These are phyloP conservation scores for Sclerotinia borealis DNA, from an alignment of 2,329 filamentous ascomycete genomes.

Conservation along the genomic window DNA sequence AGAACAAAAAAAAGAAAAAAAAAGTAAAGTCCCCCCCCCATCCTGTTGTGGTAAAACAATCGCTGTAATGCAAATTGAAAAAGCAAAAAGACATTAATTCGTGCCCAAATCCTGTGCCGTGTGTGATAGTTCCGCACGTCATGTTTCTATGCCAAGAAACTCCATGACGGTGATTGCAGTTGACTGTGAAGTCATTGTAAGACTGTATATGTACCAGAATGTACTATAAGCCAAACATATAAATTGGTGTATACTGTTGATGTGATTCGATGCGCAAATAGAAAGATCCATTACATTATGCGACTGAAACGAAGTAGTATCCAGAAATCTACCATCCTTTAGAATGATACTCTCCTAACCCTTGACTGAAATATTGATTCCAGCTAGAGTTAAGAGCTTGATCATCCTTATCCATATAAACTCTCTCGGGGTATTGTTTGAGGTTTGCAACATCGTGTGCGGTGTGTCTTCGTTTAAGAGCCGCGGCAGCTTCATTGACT, in stretches of 20 bases:
- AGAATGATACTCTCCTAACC: slow-evolving; percentile 73
- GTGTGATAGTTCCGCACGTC: slow-evolving; percentile 19
- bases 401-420: slow-evolving; percentile 50
- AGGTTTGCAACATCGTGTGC: slow-evolving; percentile 87
- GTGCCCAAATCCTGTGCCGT: slow-evolving; percentile 19
- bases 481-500: slow-evolving; percentile 71
- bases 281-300: slow-evolving; percentile 24
- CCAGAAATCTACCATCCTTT: slow-evolving; percentile 65
- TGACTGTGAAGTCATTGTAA: slow-evolving; percentile 30
- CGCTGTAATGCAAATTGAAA: slow-evolving; percentile 21
- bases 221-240: slow-evolving; percentile 26
- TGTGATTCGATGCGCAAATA: slow-evolving; percentile 20
- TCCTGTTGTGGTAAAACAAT: slow-evolving; percentile 4
- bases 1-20: neutral
- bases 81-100: slow-evolving; percentile 25
- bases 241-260: slow-evolving; percentile 15
- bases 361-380: slow-evolving; percentile 82
- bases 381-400: slow-evolving; percentile 61
- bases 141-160: slow-evolving; percentile 26
- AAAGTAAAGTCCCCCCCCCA: slow-evolving; percentile 1
- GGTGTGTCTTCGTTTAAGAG: slow-evolving; percentile 83
- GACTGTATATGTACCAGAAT: slow-evolving; percentile 22
- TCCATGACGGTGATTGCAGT: slow-evolving; percentile 28
- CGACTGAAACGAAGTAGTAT: slow-evolving; percentile 19
- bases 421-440: slow-evolving; percentile 68